Base-by-base conservation (phyloP, 345 rosid species). In the Litchi chinensis region DNA sequence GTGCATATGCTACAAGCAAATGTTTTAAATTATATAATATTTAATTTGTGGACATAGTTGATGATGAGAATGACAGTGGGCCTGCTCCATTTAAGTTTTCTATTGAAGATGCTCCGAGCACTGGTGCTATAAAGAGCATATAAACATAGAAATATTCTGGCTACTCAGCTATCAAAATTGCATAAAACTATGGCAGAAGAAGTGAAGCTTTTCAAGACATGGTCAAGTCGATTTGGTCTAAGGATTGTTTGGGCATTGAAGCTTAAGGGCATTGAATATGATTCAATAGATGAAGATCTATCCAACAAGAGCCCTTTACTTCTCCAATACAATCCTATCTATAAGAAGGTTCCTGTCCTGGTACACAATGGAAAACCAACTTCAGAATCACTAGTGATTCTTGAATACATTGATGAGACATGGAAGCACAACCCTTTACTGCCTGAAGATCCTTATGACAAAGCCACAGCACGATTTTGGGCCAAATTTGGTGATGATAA, bases 161-260 rank as follows among this genome's bases (percentile, higher is more conserved):
- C 44, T 6, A 41, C 8, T 41, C 57, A 52, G 18, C 57, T 15
- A 52, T 4, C 68, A 3, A 32, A 32, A 32, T 3, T 32, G 3
- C 37, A 56, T 1, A 70, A 65, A 1, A 43, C 4, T 22, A 80
- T 77, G 84, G 80, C 43, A 54, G 83, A 68, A 62, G 85, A 74
- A 71, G 85, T 83, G 75, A 83, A 83, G 84, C 82, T 83, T 56
- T 57, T 85, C 19, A 83, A 83, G 69, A 76, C 86, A 81, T 83
- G 86, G 88, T 83, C 86, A 43, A 80, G 81, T 54, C 83, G 24
- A 8, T 85, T 41, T 60, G 81, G 79, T 8, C 13, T 80, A 5
- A 78, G 88, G 40, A 18, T 76, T 13, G 84, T 80, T 3, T 83
- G 86, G 88, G 88, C 82, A 65, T 8, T 85, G 71, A 76, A 83